A percentile compares a stretch with the other conserved stretches of the same genome.
Evolutionary conservation across 208 protist genomes (phyloP).

Genomic region (Tritrichomonas musculus): DNA sequence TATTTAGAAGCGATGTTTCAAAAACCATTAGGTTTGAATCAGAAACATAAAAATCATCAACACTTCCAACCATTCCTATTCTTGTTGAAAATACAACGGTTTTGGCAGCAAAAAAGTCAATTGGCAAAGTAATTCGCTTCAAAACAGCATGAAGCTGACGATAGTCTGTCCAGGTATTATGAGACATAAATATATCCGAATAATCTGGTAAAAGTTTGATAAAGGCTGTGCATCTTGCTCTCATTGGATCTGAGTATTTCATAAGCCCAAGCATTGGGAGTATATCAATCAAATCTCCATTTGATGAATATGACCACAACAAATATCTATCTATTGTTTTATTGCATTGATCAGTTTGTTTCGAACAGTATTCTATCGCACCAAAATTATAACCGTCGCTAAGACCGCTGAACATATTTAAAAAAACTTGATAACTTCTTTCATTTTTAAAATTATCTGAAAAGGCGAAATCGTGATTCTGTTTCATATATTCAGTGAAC

Average conservation of each 20-base stretch:
- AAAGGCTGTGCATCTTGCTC: not conserved
- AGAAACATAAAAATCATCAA: constrained; percentile 76
- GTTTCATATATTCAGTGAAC: no score
- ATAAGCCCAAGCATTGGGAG: not conserved
- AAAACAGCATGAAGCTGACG: not conserved
- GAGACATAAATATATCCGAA: not conserved
- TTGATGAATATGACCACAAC: no score
- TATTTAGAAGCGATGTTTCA: constrained; percentile 60
- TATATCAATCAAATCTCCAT: not conserved
- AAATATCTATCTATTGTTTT: no score
- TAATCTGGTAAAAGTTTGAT: not conserved
- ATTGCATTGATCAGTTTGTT: no score
- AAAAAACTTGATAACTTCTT: no score
- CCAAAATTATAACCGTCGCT: no score
- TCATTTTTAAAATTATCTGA: no score
- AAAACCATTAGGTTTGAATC: constrained; percentile 57
- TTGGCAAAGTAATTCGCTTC: not conserved
- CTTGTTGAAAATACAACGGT: not conserved
- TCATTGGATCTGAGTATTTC: no score
- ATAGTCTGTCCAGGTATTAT: not conserved
- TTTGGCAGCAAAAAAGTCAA: not conserved
- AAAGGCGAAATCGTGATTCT: no score
- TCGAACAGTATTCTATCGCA: no score
- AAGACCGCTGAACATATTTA: no score
- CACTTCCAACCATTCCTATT: constrained; percentile 54